A percentile compares a stretch with the other conserved stretches of the same genome.
Evolutionary conservation across 1,139 yeast genomes (phyloP).

Genomic region (Sugiyamaella pinicola): DNA sequence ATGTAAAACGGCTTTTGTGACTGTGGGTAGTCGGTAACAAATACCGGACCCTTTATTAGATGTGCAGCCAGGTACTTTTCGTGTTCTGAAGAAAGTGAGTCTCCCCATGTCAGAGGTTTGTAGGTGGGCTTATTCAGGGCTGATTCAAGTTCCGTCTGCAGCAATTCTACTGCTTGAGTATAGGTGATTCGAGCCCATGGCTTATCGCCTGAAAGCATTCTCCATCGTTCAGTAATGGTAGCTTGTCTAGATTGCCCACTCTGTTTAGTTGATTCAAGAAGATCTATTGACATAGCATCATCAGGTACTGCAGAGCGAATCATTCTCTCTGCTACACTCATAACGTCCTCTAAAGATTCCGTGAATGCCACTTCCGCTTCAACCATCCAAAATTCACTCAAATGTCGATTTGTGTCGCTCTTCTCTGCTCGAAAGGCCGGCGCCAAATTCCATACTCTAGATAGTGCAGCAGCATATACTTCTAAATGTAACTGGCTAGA

Average conservation of each 20-base stretch:
- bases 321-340: slow-evolving; percentile 70
- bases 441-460: slow-evolving; percentile 83
- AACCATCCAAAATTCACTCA: slow-evolving; percentile 97
- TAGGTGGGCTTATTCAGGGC: slow-evolving; percentile 34
- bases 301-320: slow-evolving; percentile 54
- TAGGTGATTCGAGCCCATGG: slow-evolving; percentile 78
- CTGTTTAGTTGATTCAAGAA: slow-evolving; percentile 43
- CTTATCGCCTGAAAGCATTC: slow-evolving; percentile 35
- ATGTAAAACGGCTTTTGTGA: slow-evolving; percentile 88
- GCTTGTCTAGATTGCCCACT: slow-evolving; percentile 38
- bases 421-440: slow-evolving; percentile 96
- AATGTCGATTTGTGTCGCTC: slow-evolving; percentile 87
- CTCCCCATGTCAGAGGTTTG: slow-evolving; percentile 63
- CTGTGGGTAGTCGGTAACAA: slow-evolving; percentile 85
- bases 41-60: slow-evolving; percentile 72
- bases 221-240: slow-evolving; percentile 38
- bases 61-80: slow-evolving; percentile 86
- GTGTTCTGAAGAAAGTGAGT: slow-evolving; percentile 75
- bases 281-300: slow-evolving; percentile 45
- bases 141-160: slow-evolving; percentile 44
- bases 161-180: slow-evolving; percentile 64
- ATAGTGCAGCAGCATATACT: slow-evolving; percentile 70
- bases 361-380: slow-evolving; percentile 87
- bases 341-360: slow-evolving; percentile 58
- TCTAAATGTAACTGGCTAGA: slow-evolving; percentile 93